Evolutionary conservation across 306 rosid species (phyloP).

Genomic region (Quercus engelmannii): DNA sequence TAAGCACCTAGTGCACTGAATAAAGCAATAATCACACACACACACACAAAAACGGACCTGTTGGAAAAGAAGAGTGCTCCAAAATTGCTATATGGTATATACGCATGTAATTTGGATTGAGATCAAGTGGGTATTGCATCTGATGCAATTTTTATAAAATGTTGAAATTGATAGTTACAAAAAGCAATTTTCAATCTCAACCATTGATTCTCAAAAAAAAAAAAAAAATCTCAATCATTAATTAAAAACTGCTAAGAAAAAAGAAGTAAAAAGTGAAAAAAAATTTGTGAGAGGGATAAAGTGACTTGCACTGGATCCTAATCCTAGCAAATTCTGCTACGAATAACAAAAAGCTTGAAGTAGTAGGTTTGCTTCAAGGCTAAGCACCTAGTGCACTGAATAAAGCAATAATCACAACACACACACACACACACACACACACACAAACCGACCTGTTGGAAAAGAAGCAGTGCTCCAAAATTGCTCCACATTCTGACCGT

Average conservation of each 20-base stretch:
- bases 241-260: no score
- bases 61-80: conserved; percentile 23
- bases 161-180: no score
- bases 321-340: not conserved
- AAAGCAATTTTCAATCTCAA: no score
- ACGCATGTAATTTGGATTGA: no score
- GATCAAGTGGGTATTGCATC: no score
- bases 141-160: no score
- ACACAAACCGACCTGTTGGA: conserved; percentile 31
- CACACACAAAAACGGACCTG: conserved; percentile 24
- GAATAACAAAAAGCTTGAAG: not conserved
- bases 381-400: not conserved
- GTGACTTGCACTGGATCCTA: no score
- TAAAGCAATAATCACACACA: not conserved
- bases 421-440: no score
- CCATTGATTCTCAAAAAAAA: no score
- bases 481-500: conserved; percentile 19
- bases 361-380: not conserved
- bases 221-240: no score
- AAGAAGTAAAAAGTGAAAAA: no score
- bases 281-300: no score
- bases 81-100: conserved; percentile 1
- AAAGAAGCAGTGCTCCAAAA: conserved; percentile 31
- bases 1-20: not conserved
- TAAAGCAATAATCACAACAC: not conserved